phyloP scores from a whole-genome alignment of 176 grass and related monocot genomes.

The Elaeis guineensis region DNA sequence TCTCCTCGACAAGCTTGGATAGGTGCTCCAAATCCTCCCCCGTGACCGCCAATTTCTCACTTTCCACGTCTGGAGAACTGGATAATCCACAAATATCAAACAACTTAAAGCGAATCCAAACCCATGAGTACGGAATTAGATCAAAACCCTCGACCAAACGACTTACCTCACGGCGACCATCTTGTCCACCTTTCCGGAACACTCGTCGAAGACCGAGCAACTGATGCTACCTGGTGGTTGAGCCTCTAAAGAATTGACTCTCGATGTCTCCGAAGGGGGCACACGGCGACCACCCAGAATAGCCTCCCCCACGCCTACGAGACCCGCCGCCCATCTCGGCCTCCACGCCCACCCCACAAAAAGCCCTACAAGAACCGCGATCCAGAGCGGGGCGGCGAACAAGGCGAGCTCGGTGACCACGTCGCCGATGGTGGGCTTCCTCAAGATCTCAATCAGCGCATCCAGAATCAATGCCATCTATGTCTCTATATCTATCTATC shows the following conservation, averaged over 20 bases:
- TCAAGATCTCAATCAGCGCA: constrained; percentile 34
- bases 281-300: background rate
- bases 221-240: too few species aligned
- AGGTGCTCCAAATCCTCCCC: constrained; percentile 52
- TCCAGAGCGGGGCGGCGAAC: constrained; percentile 54
- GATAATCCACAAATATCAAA: constrained; percentile 14
- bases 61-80: constrained; percentile 5
- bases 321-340: constrained; percentile 45
- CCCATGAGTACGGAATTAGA: background rate
- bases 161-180: background rate
- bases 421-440: constrained; percentile 35
- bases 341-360: constrained; percentile 84
- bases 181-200: background rate
- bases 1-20: constrained; percentile 60
- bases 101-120: background rate
- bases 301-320: constrained; percentile 7
- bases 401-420: constrained; percentile 44
- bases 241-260: background rate
- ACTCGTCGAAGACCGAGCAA: too few species aligned
- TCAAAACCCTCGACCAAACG: background rate
- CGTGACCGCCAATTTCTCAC: constrained; percentile 35
- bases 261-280: background rate
- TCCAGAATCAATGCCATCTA: constrained; percentile 54
- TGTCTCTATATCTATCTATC: background rate
- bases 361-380: constrained; percentile 55